Evolutionary conservation across 208 protist species (phyloP), one percentile per base, ranked within the genome.

Genomic region (Phytomonas sp.): DNA sequence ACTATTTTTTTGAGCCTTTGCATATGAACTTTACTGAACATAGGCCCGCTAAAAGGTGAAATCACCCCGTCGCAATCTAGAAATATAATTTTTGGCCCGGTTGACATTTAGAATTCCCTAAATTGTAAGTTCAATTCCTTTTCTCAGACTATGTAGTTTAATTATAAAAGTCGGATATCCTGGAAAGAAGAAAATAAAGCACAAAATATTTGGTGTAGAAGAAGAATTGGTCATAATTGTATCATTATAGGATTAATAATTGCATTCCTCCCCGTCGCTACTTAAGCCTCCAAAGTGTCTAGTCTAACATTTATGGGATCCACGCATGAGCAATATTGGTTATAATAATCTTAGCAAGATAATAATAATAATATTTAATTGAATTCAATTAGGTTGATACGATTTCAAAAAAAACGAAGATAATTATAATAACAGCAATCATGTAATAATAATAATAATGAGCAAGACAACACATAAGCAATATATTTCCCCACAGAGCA

Each of bases 31-130:
- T 71, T 34, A 46, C 66, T 67, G 31, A 80, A 76, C 71, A 92
- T 76, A 30, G 71, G 60, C 6, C 79, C 78, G 0, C 62, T 69
- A 66, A 92, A 71, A 1, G 86, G 86, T 17, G 86, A 92, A 1
- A 92, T 71, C 23, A 92, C 86, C 53, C 86, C 86, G 71, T 92
- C 86, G 60, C 86, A 92, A 71, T 92, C 86, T 32, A 92, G 75
- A 59, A 92, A 92, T 0, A 92, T 64, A 33, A 92, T 79, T 66
- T 89, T 92, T 11, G 78, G 84, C 15, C 71, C 60, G 34, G 62
- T 67, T 15, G 29, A 17, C 8, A 23, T 32, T 69, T 59, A 13
- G 8, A 23, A 15, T 62, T 33, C 17, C n/a, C 20, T 23, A n/a
- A n/a, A n/a, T n/a, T n/a, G n/a, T n/a, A n/a, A n/a, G n/a, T n/a